Percentiles rank a stretch among this genome's conserved stretches.
Conservation (phyloP, 495 filamentous ascomycete species). For the Articulospora tetracladia region DNA sequence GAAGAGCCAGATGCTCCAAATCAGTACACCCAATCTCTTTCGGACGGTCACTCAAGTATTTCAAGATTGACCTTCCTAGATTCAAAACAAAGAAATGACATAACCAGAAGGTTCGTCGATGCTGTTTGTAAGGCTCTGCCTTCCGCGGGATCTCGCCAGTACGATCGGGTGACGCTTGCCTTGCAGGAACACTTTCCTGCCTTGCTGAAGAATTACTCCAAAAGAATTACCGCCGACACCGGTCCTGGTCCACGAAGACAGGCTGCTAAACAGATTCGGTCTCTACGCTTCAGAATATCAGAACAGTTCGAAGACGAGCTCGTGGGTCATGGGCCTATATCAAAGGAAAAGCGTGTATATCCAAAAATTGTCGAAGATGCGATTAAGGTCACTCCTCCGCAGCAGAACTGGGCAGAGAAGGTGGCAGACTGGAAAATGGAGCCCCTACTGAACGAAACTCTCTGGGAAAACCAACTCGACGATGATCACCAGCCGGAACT, state of each 20-base stretch:
- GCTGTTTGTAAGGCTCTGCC: not conserved
- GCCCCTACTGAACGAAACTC: not conserved
- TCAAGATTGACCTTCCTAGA: not conserved
- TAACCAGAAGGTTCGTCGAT: not conserved
- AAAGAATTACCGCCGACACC: not conserved
- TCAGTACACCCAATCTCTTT: not conserved
- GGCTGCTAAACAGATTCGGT: slow-evolving; percentile 3
- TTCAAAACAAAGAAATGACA: not conserved
- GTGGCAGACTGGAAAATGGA: not conserved
- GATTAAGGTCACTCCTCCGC: not conserved
- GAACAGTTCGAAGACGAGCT: not conserved
- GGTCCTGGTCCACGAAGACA: not conserved
- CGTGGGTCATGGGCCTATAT: not conserved
- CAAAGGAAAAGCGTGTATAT: not conserved
- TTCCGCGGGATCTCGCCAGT: not conserved
- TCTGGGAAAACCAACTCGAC: not conserved
- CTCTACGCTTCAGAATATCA: not conserved
- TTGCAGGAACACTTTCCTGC: not conserved
- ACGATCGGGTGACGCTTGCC: not conserved
- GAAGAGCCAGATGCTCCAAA: not conserved
- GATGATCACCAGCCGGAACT: not conserved
- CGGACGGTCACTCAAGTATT: not conserved
- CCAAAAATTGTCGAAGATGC: not conserved
- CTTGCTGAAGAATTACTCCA: not conserved
- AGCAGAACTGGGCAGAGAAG: not conserved